phyloP scores from a whole-genome alignment of 768 basidiomycete species.

The Paxillus involutus region DNA sequence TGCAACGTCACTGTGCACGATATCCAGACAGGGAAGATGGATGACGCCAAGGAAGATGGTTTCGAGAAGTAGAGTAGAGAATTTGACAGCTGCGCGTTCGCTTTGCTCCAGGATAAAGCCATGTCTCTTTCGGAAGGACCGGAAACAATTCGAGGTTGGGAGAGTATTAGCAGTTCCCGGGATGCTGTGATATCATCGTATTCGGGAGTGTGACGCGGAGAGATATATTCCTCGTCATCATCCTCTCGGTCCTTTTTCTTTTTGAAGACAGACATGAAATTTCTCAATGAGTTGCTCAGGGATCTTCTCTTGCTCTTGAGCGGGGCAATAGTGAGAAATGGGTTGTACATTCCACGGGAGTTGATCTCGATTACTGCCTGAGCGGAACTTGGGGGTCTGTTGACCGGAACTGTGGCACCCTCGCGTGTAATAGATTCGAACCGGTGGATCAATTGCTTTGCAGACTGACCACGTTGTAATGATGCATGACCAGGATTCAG shows the following conservation, averaged over 20 bases:
- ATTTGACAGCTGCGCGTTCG: slow-evolving; percentile 10
- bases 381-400: slow-evolving; percentile 6
- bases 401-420: slow-evolving; percentile 1
- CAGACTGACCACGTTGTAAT: slow-evolving; percentile 36
- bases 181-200: neutral
- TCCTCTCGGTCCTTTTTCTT: slow-evolving; percentile 38
- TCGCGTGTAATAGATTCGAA: slow-evolving; percentile 46
- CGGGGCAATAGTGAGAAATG: slow-evolving; percentile 15
- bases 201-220: slow-evolving; percentile 7
- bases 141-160: slow-evolving; percentile 1
- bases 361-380: slow-evolving; percentile 15
- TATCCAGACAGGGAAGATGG: slow-evolving; percentile 47
- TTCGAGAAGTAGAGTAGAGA: slow-evolving; percentile 50
- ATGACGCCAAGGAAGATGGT: slow-evolving; percentile 15
- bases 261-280: slow-evolving; percentile 61
- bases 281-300: slow-evolving; percentile 63
- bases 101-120: neutral
- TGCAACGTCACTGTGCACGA: slow-evolving; percentile 42
- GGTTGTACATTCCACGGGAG: slow-evolving; percentile 11
- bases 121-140: slow-evolving; percentile 1
- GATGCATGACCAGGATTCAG: neutral
- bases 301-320: slow-evolving; percentile 49
- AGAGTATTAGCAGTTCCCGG: neutral
- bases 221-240: slow-evolving; percentile 18
- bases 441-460: slow-evolving; percentile 52